phyloP scores from a whole-genome alignment of 768 basidiomycete species.

The Kwoniella bestiolae region DNA sequence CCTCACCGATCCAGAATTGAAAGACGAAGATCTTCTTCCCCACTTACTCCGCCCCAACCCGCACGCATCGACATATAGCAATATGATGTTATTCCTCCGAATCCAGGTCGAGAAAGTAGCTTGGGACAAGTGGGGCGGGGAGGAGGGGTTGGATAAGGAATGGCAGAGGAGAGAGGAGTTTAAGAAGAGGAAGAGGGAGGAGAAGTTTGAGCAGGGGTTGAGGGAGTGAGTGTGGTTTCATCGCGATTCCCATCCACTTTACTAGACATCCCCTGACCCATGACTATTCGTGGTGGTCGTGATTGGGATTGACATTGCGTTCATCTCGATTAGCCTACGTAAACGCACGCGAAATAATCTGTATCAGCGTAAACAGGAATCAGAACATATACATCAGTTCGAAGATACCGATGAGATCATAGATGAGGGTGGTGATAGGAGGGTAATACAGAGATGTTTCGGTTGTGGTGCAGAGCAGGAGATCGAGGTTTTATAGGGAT shows the following conservation, averaged over 20 bases:
- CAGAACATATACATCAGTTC: constrained; percentile 85
- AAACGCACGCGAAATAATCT: constrained; percentile 83
- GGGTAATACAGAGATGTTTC: constrained; percentile 70
- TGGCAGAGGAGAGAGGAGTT: constrained; percentile 76
- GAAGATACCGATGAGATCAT: constrained; percentile 62
- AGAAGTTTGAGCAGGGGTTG: constrained; percentile 90
- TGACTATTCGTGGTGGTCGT: too few relatives aligned
- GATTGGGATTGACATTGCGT: too few relatives aligned
- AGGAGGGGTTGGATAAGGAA: constrained; percentile 86
- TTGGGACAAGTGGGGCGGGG: constrained; percentile 96
- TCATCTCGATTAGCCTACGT: constrained; percentile 67
- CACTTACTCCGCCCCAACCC: constrained; percentile 94
- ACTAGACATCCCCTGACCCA: too few relatives aligned
- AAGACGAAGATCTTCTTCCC: constrained; percentile 87
- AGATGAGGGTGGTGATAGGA: constrained; percentile 54
- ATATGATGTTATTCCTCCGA: constrained; percentile 98
- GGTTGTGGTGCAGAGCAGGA: constrained; percentile 90
- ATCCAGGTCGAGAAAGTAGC: constrained; percentile 90
- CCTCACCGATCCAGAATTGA: constrained; percentile 89
- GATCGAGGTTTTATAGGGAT: constrained; percentile 72
- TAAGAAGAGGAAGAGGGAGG: constrained; percentile 87
- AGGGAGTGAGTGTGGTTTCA: constrained; percentile 62
- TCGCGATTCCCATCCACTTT: too few relatives aligned
- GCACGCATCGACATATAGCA: constrained; percentile 90
- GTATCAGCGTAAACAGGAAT: constrained; percentile 84